A percentile compares a stretch with the other conserved stretches of the same genome.
Conservation (phyloP, 1,284 basidiomycete genomes). For the Pterulicium gracile region DNA sequence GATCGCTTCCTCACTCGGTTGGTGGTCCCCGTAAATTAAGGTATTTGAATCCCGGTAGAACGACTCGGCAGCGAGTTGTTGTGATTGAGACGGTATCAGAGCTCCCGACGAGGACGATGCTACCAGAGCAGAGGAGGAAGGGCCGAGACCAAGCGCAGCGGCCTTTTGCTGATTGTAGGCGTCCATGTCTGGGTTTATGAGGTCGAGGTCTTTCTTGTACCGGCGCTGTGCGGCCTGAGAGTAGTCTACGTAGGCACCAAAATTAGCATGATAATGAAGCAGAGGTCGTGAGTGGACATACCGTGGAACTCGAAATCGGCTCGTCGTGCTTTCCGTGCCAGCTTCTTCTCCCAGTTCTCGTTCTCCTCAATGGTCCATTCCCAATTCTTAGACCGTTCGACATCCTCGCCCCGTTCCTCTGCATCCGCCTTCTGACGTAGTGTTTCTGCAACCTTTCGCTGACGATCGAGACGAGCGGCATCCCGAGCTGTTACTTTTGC, state of each 20-base stretch:
- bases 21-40: slow-evolving; percentile 87
- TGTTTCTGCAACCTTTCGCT: slow-evolving; percentile 82
- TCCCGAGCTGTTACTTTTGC: slow-evolving; percentile 70
- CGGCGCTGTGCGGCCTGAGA: slow-evolving; percentile 78
- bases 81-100: slow-evolving; percentile 26
- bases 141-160: slow-evolving; percentile 61
- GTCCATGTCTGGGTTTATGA: slow-evolving; percentile 78
- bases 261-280: slow-evolving; percentile 11
- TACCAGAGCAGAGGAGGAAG: slow-evolving; percentile 46
- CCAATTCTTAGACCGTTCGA: slow-evolving; percentile 81
- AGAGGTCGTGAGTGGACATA: no score
- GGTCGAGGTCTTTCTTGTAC: slow-evolving; percentile 86
- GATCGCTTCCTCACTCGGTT: slow-evolving; percentile 89
- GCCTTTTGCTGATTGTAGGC: slow-evolving; percentile 85
- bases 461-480: slow-evolving; percentile 71
- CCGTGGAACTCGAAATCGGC: slow-evolving; percentile 78
- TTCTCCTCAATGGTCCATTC: slow-evolving; percentile 92
- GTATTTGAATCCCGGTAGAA: slow-evolving; percentile 88
- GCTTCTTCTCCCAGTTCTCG: not conserved
- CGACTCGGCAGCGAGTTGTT: slow-evolving; percentile 62
- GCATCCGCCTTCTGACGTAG: slow-evolving; percentile 82
- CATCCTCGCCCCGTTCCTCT: slow-evolving; percentile 73
- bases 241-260: slow-evolving; percentile 49
- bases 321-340: slow-evolving; percentile 14
- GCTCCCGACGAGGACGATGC: slow-evolving; percentile 23